Base-by-base conservation (phyloP, 2,329 filamentous ascomycete species). In the Penicillium sp. region DNA sequence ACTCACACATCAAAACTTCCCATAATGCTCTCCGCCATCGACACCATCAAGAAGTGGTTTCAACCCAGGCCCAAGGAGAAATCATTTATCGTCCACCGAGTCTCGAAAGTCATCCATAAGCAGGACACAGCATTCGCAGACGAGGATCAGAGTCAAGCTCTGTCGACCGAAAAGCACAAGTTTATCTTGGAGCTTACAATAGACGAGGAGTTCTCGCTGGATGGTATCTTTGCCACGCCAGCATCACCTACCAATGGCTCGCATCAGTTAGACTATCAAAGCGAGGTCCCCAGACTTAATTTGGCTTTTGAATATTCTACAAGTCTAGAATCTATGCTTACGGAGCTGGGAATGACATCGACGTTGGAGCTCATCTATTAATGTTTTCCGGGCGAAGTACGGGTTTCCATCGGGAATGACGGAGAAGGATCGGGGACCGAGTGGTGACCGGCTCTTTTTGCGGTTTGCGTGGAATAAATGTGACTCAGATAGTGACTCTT, bases 301-400 rank as follows among this genome's bases (percentile, higher is more conserved):
- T 40, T n/a, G 12, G 33, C 8, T n/a, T 20, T 23, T 23, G 10
- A 37, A 10, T 37, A 13, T 20, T 27, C 27, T 20, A 7, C 27
- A 33, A 50, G 12, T n/a, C 43, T 38, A 4, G 44, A 38, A 20
- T 32, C 38, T 32, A 13, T 39, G 2, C 35, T 20, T 15, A 15
- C 13, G 6, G 29, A 48, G 32, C 9, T 38, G 23, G 23, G 12
- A 1, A 42, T 10, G 15, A 28, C 10, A 42, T 15, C 43, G 37
- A 29, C 31, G 39, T 10, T 38, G 32, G 27, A 31, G 1, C 2
- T 57, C 8, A 58, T 61, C 61, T 1, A 50, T 64, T 27, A 46
- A 49, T 24, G 39, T 64, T 1, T 66, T 69, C 45, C 52, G 57
- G 12, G 52, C 60, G 32, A 42, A 45, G 9, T 55, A 60, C 15